A percentile compares a stretch with the other conserved stretches of the same genome.
Evolutionary conservation across 2,329 filamentous ascomycete species (phyloP).

Genomic region (Keithomyces neogunnii): DNA sequence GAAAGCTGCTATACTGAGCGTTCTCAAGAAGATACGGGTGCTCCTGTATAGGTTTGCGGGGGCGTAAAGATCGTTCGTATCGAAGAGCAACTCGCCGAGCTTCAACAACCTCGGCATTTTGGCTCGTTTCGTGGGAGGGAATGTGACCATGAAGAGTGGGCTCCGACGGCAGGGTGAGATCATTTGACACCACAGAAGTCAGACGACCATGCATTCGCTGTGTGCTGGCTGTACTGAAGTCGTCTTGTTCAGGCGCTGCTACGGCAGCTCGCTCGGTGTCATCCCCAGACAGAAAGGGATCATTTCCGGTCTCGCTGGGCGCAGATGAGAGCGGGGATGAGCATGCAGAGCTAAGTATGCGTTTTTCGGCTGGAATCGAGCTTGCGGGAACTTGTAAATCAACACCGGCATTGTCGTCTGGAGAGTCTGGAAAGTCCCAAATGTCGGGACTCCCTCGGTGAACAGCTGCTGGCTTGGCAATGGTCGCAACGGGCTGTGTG

Average conservation of each 20-base stretch:
- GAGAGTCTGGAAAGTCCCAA: conserved; percentile 29
- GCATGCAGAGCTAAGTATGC: conserved; percentile 7
- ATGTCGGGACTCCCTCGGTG: conserved; percentile 14
- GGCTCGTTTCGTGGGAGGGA: conserved; percentile 5
- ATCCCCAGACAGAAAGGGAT: background rate
- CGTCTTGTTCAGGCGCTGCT: background rate
- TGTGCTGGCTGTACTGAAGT: background rate
- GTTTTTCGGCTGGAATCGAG: conserved; percentile 1
- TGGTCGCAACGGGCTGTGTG: background rate
- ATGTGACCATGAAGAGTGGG: background rate
- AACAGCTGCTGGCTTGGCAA: background rate
- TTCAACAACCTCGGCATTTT: conserved; percentile 3
- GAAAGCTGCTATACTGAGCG: conserved; percentile 42
- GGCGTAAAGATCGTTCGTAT: conserved; percentile 43
- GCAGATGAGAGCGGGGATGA: conserved; percentile 28
- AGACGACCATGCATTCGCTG: background rate
- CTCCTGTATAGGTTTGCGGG: conserved; percentile 52
- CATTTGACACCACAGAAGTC: background rate
- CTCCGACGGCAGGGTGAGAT: background rate
- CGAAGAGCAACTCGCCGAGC: conserved; percentile 20
- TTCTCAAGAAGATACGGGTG: conserved; percentile 51
- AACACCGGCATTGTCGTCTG: conserved; percentile 12
- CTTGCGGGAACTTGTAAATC: background rate
- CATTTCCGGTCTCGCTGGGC: conserved; percentile 17
- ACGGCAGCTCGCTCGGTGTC: background rate